Base-by-base conservation (phyloP, 257 asterid species). In the Eucommia ulmoides region DNA sequence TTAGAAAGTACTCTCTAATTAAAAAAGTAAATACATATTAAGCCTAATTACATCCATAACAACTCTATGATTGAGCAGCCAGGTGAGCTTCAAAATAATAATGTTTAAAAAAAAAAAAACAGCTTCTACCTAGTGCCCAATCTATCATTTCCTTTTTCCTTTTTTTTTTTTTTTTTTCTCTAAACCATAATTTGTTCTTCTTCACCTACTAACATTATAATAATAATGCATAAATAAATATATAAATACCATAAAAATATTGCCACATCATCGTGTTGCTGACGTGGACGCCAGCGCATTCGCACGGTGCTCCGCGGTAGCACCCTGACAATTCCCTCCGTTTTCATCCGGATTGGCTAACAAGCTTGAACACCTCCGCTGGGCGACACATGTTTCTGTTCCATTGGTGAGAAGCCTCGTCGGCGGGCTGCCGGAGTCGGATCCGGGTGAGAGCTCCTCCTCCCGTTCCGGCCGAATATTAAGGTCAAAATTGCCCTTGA, bases 391-490 rank as follows among this genome's bases (percentile, higher is more conserved):
- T 35, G 44, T 18, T 35, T 18, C 44, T 4, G 9, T 35, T 4
- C 44, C 44, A 35, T 35, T 10, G 44, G 11, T 10, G 11, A 35
- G n/a, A 35, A 26, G n/a, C n/a, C n/a, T n/a, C n/a, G n/a, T n/a
- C n/a, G n/a, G n/a, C n/a, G n/a, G n/a, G n/a, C 48, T 21, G 19
- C 48, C 48, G 3, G 48, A 42, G 19, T 42, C 48, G 0, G 48
- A 42, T 6, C 48, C 15, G 19, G 48, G 48, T 42, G 48, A 42
- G 5, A 42, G 19, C 48, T 42, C 48, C 15, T 35, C 44, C 9
- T 42, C 48, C 48, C 48, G 48, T 21, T 42, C 48, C 10, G 48
- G 48, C 19, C 19, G 48, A 21, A 42, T 42, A 42, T 42, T 42
- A 3, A 42, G 20, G 20, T 42, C 48, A 42, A 42, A 16, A 16